Conservation (phyloP, 192 early-diverging fungal genomes). For the Dissophora ornata region DNA sequence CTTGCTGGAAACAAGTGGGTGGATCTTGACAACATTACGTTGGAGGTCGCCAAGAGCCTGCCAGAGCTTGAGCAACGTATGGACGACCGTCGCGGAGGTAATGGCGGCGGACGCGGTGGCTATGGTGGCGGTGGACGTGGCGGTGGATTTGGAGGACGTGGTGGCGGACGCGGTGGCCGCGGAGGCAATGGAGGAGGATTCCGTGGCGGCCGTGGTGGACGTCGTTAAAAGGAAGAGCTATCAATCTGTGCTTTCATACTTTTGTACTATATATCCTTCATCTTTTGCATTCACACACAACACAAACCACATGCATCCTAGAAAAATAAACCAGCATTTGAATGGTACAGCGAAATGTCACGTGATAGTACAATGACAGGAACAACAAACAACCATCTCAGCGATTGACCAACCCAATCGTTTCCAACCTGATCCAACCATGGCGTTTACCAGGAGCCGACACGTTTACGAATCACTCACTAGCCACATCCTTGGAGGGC, state of each 20-base stretch:
- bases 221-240: slow-evolving; percentile 49
- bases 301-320: too few species aligned
- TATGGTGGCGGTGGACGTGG: slow-evolving; percentile 54
- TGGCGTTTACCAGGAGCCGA: too few species aligned
- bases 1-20: slow-evolving; percentile 80
- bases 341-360: too few species aligned
- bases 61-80: slow-evolving; percentile 81
- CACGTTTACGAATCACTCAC: too few species aligned
- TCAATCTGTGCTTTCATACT: neutral
- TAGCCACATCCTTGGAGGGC: too few species aligned
- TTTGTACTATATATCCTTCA: slow-evolving; percentile 1
- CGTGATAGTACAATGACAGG: too few species aligned
- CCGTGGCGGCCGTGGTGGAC: slow-evolving; percentile 58
- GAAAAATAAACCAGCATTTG: too few species aligned
- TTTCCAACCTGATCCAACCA: too few species aligned
- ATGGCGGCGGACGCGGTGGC: slow-evolving; percentile 56
- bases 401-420: too few species aligned
- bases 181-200: slow-evolving; percentile 55
- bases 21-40: slow-evolving; percentile 68
- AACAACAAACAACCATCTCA: too few species aligned
- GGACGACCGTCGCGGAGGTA: slow-evolving; percentile 57
- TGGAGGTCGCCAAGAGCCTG: slow-evolving; percentile 78
- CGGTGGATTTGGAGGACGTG: slow-evolving; percentile 57
- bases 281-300: neutral
- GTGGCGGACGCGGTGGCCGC: slow-evolving; percentile 52